Evolutionary conservation across 352 stramenopile species (phyloP), one percentile per base, ranked within the genome.

Genomic region (Phytopythium oedochilum): DNA sequence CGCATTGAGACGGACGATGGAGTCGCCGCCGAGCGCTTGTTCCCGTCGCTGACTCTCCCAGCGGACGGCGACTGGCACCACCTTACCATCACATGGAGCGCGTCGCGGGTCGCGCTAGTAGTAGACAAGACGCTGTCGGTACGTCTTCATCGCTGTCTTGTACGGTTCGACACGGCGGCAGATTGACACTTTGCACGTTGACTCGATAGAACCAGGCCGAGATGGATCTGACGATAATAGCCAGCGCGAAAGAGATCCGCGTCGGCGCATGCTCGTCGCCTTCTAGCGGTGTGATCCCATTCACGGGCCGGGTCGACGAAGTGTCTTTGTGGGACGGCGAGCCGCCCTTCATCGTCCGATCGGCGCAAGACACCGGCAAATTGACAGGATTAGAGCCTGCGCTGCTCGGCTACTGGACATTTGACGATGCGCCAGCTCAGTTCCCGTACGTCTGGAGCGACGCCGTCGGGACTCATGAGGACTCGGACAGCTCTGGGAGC

Each of bases 391-490:
- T 59, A 23, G 70, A 78, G 25, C 14, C 46, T 22, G 26, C 43
- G n/a, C 32, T 73, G 5, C 15, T 63, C 1, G 68, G 68, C 12
- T 67, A 72, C 25, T 77, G 68, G 68, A 54, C 53, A 17, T 73
- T 77, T 45, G 62, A 77, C 18, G 26, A 44, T 17, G 46, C 29
- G 1, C 48, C 48, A 15, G 15, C 31, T 11, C 31, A 54, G 32
- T 54, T 54, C 17, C 48, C 48, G 5, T 54, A 34, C 35, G 32
- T 54, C 3, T 43, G 20, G 48, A 45, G 48, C 18, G 32, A 32
- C 48, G 35, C 10, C 1, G 20, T 26, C 3, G 15, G 20, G 17
- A 4, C 15, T 9, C 8, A 5, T 12, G 57, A 52, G 22, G 23
- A 44, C 11, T 25, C 32, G n/a, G 11, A 15, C 32, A 36, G 11